phyloP scores from a whole-genome alignment of 495 filamentous ascomycete species.

The Xylaria grammica region DNA sequence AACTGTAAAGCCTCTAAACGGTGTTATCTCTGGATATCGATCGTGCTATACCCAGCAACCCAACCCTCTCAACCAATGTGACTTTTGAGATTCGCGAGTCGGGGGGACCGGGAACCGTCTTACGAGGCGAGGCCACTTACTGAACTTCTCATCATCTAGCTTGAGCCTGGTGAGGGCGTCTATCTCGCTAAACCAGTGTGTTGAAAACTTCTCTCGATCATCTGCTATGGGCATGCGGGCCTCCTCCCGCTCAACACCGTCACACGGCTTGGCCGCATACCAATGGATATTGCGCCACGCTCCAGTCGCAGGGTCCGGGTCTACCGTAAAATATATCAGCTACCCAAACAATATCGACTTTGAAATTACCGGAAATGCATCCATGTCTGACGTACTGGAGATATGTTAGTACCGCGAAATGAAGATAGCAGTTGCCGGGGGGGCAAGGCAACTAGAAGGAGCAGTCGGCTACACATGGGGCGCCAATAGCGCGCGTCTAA shows the following conservation, averaged over 20 bases:
- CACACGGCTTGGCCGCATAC: constrained; percentile 36
- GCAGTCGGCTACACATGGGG: not conserved
- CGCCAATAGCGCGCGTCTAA: not conserved
- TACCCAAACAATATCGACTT: constrained; percentile 6
- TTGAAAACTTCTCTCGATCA: constrained; percentile 38
- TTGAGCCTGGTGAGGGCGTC: constrained; percentile 34
- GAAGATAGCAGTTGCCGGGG: constrained; percentile 12
- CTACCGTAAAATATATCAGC: constrained; percentile 27
- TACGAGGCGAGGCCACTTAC: constrained; percentile 25
- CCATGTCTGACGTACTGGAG: constrained; percentile 19
- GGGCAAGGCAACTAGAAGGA: constrained; percentile 4
- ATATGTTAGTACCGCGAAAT: constrained; percentile 16
- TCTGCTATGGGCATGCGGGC: constrained; percentile 22
- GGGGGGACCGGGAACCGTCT: not conserved
- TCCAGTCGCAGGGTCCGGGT: constrained; percentile 39
- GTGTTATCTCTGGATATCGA: not conserved
- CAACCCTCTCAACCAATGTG: not conserved
- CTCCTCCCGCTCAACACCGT: constrained; percentile 29
- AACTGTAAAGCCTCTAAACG: not conserved
- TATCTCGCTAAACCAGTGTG: constrained; percentile 33
- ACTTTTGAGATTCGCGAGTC: not conserved
- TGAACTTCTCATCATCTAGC: constrained; percentile 39
- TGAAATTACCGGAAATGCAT: not conserved
- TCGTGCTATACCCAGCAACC: constrained; percentile 9
- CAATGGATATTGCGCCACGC: constrained; percentile 42